phyloP scores from a whole-genome alignment of 106 monocot species.

The Xerophyta viscosa region DNA sequence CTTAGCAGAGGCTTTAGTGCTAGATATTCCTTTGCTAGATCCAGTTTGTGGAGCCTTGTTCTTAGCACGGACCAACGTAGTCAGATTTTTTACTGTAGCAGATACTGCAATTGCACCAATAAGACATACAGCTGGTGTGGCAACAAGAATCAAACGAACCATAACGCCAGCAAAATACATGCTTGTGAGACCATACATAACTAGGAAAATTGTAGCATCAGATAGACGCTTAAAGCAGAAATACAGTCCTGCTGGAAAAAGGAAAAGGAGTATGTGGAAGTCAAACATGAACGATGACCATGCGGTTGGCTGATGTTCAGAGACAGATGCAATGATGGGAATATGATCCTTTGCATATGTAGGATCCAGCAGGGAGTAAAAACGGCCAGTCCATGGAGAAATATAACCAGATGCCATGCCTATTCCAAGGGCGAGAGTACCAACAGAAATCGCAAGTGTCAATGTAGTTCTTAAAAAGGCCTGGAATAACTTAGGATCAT shows the following conservation, averaged over 20 bases:
- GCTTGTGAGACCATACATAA: slow-evolving; percentile 84
- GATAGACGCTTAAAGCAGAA: slow-evolving; percentile 76
- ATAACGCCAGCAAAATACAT: slow-evolving; percentile 89
- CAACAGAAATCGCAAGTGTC: slow-evolving; percentile 48
- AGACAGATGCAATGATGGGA: slow-evolving; percentile 77
- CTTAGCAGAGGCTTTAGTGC: slow-evolving; percentile 63
- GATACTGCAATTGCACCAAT: slow-evolving; percentile 64
- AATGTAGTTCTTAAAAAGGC: slow-evolving; percentile 58
- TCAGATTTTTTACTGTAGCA: slow-evolving; percentile 64
- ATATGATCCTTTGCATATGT: slow-evolving; percentile 86
- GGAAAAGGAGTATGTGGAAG: slow-evolving; percentile 71
- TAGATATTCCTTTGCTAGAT: slow-evolving; percentile 33
- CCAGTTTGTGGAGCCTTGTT: slow-evolving; percentile 24
- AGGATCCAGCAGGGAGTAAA: slow-evolving; percentile 80
- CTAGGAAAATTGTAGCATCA: slow-evolving; percentile 73
- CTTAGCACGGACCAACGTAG: slow-evolving; percentile 35
- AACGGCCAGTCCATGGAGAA: slow-evolving; percentile 77
- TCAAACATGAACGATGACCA: slow-evolving; percentile 92
- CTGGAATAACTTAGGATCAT: slow-evolving; percentile 47
- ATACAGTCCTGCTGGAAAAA: slow-evolving; percentile 73
- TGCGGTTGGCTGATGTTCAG: slow-evolving; percentile 81
- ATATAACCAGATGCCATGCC: slow-evolving; percentile 78
- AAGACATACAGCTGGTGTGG: slow-evolving; percentile 70
- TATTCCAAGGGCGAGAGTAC: slow-evolving; percentile 56
- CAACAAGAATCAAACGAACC: slow-evolving; percentile 82